Base-by-base conservation (phyloP, 371 early-diverging fungal species). In the Mucor circinelloides region DNA sequence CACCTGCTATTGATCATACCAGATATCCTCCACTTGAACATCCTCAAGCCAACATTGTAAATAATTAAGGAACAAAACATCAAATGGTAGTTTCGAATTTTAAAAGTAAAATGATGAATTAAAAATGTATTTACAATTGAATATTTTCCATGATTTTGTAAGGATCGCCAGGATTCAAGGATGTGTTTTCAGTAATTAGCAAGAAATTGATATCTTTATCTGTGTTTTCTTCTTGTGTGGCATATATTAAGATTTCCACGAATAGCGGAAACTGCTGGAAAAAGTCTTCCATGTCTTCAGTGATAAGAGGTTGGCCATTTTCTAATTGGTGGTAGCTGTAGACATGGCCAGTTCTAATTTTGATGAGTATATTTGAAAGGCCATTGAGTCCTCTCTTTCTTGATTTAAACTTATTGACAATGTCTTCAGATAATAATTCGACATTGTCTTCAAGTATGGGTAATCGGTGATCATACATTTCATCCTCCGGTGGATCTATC, bases 191-290 rank as follows among this genome's bases (percentile, higher is more conserved):
- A 27, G 71, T 58, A 2, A 66, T 67, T 27, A 72, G 44, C 34
- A 79, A 65, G 6, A 76, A 58, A 23, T 72, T 54, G 31, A 74
- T 58, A 52, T 68, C 58, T 12, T 70, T 64, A 19, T 60, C 36
- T 0, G 15, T 54, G 21, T 75, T 58, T 31, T 67, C 58, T 31
- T 59, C 46, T 63, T 70, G 70, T 27, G 63, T 76, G 17, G 69
- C 71, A 50, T 73, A 67, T 32, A 75, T 73, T 27, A 71, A 52
- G 12, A 75, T 73, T 69, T 78, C 78, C 9, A 78, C 73, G 60
- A 78, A 78, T 25, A 78, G 56, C 4, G 78, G 78, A 58, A 78
- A 78, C 21, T 78, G 76, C 27, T 78, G 78, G 57, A 78, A 78
- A 57, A 78, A 75, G 46, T 75, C 78, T 56, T 78, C 78, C 78